Conservation (phyloP, 75 land plant genomes). For the Chamaecyparis obtusa region DNA sequence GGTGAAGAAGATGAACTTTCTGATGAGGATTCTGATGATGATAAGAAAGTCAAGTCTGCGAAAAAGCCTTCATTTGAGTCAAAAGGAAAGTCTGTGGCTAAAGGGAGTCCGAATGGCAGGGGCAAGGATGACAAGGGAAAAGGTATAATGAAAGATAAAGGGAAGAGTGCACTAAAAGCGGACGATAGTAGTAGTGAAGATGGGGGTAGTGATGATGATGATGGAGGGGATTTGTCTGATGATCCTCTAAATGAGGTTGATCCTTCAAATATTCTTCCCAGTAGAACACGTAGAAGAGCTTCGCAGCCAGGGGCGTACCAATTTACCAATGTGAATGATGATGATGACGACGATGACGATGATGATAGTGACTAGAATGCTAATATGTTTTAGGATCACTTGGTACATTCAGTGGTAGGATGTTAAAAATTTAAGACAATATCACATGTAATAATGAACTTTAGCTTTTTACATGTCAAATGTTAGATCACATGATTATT, state of each 20-base stretch:
- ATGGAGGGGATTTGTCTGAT: slow-evolving; percentile 24
- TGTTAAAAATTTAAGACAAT: neutral
- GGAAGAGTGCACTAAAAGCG: slow-evolving; percentile 18
- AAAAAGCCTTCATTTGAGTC: slow-evolving; percentile 5
- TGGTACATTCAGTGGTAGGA: neutral
- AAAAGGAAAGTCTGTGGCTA: slow-evolving; percentile 12
- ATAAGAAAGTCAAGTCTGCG: neutral
- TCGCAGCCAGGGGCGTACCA: slow-evolving; percentile 22
- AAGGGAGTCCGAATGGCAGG: slow-evolving; percentile 5
- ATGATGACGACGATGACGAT: slow-evolving; percentile 28
- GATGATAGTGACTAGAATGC: neutral
- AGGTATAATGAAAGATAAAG: slow-evolving; percentile 19
- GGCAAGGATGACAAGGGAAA: slow-evolving; percentile 12
- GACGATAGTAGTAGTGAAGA: slow-evolving; percentile 14
- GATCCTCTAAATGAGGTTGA: slow-evolving; percentile 29
- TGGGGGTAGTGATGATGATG: slow-evolving; percentile 20
- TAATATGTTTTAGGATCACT: neutral
- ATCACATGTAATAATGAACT: neutral
- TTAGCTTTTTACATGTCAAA: neutral
- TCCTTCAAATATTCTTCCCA: slow-evolving; percentile 30
- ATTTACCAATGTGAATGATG: slow-evolving; percentile 14
- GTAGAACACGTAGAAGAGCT: slow-evolving; percentile 27
- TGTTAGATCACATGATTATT: neutral
- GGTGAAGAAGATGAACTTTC: neutral
- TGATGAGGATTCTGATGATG: slow-evolving; percentile 13